Evolutionary conservation across 495 filamentous ascomycete genomes (phyloP).

Genomic region (Cladorrhinum samala): DNA sequence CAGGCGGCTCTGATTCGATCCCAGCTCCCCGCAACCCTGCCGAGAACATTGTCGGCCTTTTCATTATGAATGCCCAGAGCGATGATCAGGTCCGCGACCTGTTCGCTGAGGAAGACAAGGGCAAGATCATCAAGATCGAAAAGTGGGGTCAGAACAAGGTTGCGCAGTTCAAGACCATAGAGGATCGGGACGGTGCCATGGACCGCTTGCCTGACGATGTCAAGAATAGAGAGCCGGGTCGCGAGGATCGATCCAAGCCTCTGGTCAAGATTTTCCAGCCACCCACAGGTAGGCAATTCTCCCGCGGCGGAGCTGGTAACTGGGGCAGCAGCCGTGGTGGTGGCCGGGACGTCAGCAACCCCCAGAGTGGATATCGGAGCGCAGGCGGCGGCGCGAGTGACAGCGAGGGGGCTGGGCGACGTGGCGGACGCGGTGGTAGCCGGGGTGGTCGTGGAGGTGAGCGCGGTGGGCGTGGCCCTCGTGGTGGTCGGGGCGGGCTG

Average conservation of each 20-base stretch:
- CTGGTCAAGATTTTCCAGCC: constrained; percentile 75
- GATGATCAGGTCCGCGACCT: constrained; percentile 72
- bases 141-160: constrained; percentile 71
- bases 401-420: constrained; percentile 62
- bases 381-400: constrained; percentile 66
- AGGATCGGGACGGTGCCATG: constrained; percentile 72
- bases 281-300: constrained; percentile 45
- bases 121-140: constrained; percentile 72
- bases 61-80: constrained; percentile 70
- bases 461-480: constrained; percentile 49
- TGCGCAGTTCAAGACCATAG: constrained; percentile 67
- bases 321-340: constrained; percentile 66
- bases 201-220: constrained; percentile 64
- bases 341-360: constrained; percentile 28
- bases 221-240: constrained; percentile 52
- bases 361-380: constrained; percentile 64
- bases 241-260: constrained; percentile 63
- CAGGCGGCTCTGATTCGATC: constrained; percentile 45
- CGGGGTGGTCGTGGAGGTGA: constrained; percentile 49
- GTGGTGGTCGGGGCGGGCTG: constrained; percentile 54
- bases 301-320: constrained; percentile 59
- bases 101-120: constrained; percentile 72
- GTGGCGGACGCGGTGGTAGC: constrained; percentile 60
- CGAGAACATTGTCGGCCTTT: constrained; percentile 64
- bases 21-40: constrained; percentile 38